A percentile compares a stretch with the other conserved stretches of the same genome.
phyloP scores from a whole-genome alignment of 2,329 filamentous ascomycete genomes.

The Cyphellophora europaea region DNA sequence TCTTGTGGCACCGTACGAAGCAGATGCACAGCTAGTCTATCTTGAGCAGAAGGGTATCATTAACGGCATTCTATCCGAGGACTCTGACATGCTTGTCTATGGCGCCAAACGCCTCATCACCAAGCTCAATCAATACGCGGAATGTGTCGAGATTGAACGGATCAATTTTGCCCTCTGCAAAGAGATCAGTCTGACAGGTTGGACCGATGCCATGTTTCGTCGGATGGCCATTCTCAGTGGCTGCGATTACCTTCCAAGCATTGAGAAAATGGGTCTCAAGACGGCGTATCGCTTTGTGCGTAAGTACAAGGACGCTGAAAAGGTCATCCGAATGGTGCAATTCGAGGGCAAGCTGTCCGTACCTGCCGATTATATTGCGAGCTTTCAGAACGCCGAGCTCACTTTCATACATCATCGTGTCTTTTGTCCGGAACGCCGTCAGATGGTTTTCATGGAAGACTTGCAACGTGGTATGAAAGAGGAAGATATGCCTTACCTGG shows the following conservation, averaged over 20 bases:
- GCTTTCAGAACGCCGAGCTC: conserved; percentile 77
- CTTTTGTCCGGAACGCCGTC: conserved; percentile 65
- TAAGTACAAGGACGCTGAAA: conserved; percentile 81
- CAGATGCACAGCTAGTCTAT: conserved; percentile 93
- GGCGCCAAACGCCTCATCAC: conserved; percentile 84
- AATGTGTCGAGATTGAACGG: conserved; percentile 85
- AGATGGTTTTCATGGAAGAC: conserved; percentile 66
- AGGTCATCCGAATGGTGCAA: conserved; percentile 69
- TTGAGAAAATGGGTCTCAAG: conserved; percentile 81
- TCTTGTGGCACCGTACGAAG: conserved; percentile 93
- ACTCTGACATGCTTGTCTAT: conserved; percentile 93
- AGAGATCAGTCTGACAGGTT: conserved; percentile 81
- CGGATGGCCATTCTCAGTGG: conserved; percentile 95
- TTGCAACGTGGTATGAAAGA: conserved; percentile 54
- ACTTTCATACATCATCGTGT: conserved; percentile 95
- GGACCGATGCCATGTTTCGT: conserved; percentile 84
- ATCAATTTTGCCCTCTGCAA: conserved; percentile 80
- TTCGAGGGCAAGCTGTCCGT: conserved; percentile 82
- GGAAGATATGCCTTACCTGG: conserved; percentile 72
- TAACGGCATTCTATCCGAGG: conserved; percentile 83
- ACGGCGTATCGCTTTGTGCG: conserved; percentile 85
- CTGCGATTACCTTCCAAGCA: conserved; percentile 85
- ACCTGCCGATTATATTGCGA: conserved; percentile 68
- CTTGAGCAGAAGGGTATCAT: conserved; percentile 79
- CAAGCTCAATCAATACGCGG: conserved; percentile 88